Conservation (phyloP, 2,329 filamentous ascomycete species). For the Calonectria leucothoes region DNA sequence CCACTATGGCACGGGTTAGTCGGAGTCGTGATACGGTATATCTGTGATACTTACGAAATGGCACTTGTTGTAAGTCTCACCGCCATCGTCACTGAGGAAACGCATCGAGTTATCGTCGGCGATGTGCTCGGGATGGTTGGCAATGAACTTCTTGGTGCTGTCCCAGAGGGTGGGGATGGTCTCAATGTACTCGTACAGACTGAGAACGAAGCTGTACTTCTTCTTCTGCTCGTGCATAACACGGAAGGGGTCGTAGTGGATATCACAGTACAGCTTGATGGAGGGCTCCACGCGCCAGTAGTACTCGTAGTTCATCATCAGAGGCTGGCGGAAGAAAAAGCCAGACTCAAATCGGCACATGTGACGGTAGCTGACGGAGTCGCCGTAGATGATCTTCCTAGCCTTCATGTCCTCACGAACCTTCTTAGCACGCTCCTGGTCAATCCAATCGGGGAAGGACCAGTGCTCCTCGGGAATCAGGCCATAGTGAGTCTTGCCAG, state of each 20-base stretch:
- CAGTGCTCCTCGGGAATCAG: constrained; percentile 92
- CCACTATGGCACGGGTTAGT: constrained; percentile 71
- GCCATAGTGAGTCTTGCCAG: constrained; percentile 91
- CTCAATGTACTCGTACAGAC: constrained; percentile 95
- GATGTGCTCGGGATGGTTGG: constrained; percentile 89
- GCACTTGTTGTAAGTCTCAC: constrained; percentile 95
- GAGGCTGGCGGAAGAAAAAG: constrained; percentile 96
- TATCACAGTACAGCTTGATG: constrained; percentile 95
- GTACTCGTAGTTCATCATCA: constrained; percentile 98
- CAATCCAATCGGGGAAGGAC: constrained; percentile 97
- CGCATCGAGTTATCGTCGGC: constrained; percentile 85
- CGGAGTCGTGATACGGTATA: not conserved
- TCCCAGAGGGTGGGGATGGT: constrained; percentile 98
- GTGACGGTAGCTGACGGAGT: constrained; percentile 96
- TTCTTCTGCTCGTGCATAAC: constrained; percentile 96
- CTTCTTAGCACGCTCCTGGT: constrained; percentile 90
- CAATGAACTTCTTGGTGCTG: constrained; percentile 93
- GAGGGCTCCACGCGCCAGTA: constrained; percentile 99
- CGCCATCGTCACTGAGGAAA: constrained; percentile 91
- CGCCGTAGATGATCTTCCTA: constrained; percentile 97
- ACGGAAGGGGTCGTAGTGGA: constrained; percentile 96
- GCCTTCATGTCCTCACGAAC: constrained; percentile 94
- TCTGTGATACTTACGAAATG: constrained; percentile 79
- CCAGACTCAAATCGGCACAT: constrained; percentile 99
- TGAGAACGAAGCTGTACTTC: constrained; percentile 98